A percentile compares a stretch with the other conserved stretches of the same genome.
phyloP scores from a whole-genome alignment of 805 yeast genomes.

The Kodamaea hsintzibuensis region DNA sequence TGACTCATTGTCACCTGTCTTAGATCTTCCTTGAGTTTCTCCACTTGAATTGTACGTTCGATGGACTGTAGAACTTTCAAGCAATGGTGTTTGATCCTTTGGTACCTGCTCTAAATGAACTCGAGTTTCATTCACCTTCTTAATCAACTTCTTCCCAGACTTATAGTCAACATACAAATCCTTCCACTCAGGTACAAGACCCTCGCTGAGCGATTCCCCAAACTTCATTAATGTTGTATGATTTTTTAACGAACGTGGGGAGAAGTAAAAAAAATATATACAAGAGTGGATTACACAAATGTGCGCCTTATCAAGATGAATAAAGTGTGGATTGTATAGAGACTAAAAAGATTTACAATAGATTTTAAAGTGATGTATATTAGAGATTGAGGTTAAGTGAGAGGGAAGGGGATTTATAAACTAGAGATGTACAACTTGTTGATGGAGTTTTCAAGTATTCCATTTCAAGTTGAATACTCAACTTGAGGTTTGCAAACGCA shows the following conservation, averaged over 20 bases:
- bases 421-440: too few species aligned
- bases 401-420: not conserved
- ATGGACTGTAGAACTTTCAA: slow-evolving; percentile 15
- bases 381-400: not conserved
- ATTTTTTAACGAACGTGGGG: not conserved
- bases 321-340: not conserved
- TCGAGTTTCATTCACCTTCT: slow-evolving; percentile 26
- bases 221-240: slow-evolving; percentile 56
- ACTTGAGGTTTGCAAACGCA: not conserved
- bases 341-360: too few species aligned
- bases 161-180: slow-evolving; percentile 76
- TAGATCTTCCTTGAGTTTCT: slow-evolving; percentile 11
- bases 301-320: not conserved
- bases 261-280: not conserved
- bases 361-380: too few species aligned
- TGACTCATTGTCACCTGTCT: slow-evolving; percentile 20
- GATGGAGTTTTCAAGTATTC: not conserved
- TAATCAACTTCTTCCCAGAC: slow-evolving; percentile 55
- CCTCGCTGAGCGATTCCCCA: slow-evolving; percentile 64
- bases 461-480: not conserved
- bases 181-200: slow-evolving; percentile 86
- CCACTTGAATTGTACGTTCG: slow-evolving; percentile 18
- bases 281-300: not conserved
- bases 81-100: slow-evolving; percentile 6
- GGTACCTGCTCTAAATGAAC: not conserved